Conservation (phyloP, 441 rosid genomes). For the Syzygium malaccense region DNA sequence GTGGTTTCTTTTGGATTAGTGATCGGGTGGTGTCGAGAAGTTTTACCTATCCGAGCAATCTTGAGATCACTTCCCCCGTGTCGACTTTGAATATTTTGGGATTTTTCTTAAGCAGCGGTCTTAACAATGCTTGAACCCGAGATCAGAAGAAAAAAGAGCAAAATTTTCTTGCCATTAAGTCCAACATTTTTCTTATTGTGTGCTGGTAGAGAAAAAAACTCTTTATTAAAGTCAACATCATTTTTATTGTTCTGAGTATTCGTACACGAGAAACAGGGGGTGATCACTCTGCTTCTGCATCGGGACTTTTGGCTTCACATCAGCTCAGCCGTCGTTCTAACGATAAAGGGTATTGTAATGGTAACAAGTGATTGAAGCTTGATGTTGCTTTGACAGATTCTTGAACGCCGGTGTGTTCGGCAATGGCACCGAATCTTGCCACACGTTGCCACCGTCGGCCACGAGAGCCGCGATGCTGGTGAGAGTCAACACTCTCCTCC, state of each 20-base stretch:
- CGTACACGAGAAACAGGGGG: neutral
- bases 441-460: slow-evolving; percentile 28
- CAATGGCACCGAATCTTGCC: slow-evolving; percentile 25
- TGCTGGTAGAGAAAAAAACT: neutral
- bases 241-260: too few species aligned
- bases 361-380: neutral
- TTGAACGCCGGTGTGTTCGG: slow-evolving; percentile 52
- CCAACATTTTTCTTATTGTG: neutral
- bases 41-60: neutral
- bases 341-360: neutral
- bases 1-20: neutral
- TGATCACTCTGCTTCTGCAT: neutral
- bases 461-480: slow-evolving; percentile 57
- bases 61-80: neutral
- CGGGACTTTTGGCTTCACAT: too few species aligned
- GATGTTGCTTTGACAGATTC: slow-evolving; percentile 21
- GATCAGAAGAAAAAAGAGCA: neutral
- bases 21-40: neutral
- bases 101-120: neutral
- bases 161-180: neutral
- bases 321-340: neutral
- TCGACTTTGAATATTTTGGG: neutral
- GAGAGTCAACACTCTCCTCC: slow-evolving; percentile 53
- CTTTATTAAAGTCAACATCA: too few species aligned
- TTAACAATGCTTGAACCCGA: too few species aligned